A percentile compares a stretch with the other conserved stretches of the same genome.
Evolutionary conservation across 73 alveolate species (phyloP).

Genomic region (Paramecium biaurelia): DNA sequence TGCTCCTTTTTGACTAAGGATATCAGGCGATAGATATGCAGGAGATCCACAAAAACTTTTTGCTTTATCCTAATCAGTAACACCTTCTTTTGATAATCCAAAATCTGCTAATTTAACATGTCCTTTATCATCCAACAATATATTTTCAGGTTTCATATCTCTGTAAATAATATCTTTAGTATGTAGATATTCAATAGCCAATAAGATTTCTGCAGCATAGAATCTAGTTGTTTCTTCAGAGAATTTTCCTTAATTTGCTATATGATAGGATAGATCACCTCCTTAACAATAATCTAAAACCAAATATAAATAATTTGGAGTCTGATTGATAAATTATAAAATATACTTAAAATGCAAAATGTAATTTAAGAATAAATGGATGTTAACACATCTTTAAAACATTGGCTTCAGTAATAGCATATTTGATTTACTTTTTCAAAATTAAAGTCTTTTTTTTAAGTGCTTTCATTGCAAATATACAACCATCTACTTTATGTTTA

Average conservation of each 20-base stretch:
- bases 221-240: slow-evolving; percentile 81
- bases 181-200: slow-evolving; percentile 85
- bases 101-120: slow-evolving; percentile 90
- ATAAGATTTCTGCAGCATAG: slow-evolving; percentile 80
- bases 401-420: slow-evolving; percentile 74
- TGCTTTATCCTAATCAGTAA: slow-evolving; percentile 67
- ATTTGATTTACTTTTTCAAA: slow-evolving; percentile 73
- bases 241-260: slow-evolving; percentile 69
- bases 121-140: slow-evolving; percentile 73
- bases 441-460: slow-evolving; percentile 74
- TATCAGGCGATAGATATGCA: slow-evolving; percentile 85
- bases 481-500: slow-evolving; percentile 72
- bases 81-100: slow-evolving; percentile 86
- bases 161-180: slow-evolving; percentile 83
- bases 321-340: slow-evolving; percentile 66
- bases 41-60: slow-evolving; percentile 87
- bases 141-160: slow-evolving; percentile 92
- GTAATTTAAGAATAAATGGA: slow-evolving; percentile 61
- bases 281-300: slow-evolving; percentile 89
- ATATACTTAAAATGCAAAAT: slow-evolving; percentile 63
- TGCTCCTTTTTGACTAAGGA: slow-evolving; percentile 75
- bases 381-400: slow-evolving; percentile 43
- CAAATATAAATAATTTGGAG: slow-evolving; percentile 85
- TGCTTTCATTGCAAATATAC: slow-evolving; percentile 84
- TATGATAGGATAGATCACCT: slow-evolving; percentile 81